Conservation (phyloP, 2,329 filamentous ascomycete species). For the Aurifilum marmelostoma region DNA sequence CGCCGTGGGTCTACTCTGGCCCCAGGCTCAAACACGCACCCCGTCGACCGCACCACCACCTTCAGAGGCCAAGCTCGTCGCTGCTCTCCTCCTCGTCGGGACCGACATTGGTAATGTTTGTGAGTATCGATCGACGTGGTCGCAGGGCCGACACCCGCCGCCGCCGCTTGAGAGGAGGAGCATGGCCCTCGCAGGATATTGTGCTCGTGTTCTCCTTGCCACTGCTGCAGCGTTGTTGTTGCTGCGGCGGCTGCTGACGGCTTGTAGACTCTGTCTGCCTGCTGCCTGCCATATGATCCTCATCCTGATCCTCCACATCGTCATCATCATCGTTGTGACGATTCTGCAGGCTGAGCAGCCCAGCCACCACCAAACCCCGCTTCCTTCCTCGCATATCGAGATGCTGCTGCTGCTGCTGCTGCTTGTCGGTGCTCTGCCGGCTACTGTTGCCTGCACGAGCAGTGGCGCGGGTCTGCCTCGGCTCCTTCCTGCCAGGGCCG, state of each 20-base stretch:
- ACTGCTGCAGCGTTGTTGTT: background rate
- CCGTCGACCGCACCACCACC: background rate
- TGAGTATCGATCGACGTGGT: slow-evolving; percentile 17
- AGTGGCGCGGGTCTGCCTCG: slow-evolving; percentile 17
- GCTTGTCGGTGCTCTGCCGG: background rate
- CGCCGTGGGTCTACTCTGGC: background rate
- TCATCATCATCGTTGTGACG: background rate
- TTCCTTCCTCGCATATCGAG: slow-evolving; percentile 4
- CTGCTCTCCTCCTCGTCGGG: slow-evolving; percentile 23
- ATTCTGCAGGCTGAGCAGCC: slow-evolving; percentile 15
- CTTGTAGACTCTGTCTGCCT: background rate
- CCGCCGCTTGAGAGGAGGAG: slow-evolving; percentile 21
- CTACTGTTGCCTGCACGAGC: background rate
- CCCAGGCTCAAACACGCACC: slow-evolving; percentile 2
- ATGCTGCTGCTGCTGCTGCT: slow-evolving; percentile 3
- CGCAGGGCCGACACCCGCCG: slow-evolving; percentile 22
- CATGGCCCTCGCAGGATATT: background rate
- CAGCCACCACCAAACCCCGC: slow-evolving; percentile 13
- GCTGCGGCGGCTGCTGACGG: too few species aligned
- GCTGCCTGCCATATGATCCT: background rate
- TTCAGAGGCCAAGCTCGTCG: slow-evolving; percentile 28
- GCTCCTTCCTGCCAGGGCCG: slow-evolving; percentile 7
- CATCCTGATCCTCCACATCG: background rate
- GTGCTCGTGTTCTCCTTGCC: slow-evolving; percentile 11
- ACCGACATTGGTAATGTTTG: slow-evolving; percentile 21